Conservation (phyloP, 73 alveolate genomes). For the Paraurostyla sp. region DNA sequence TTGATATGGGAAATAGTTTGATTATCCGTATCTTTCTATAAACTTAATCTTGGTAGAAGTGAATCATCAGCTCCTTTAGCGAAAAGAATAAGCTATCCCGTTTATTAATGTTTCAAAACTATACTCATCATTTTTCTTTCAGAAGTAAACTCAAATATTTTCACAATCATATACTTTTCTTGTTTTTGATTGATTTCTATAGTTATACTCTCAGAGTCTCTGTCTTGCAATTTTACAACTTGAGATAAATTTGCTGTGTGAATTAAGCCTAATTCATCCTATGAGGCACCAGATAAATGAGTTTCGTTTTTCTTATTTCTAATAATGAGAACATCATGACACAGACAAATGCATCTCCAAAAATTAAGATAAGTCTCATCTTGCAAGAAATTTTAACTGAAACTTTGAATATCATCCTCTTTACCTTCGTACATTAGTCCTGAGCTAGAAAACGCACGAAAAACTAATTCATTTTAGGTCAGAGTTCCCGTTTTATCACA, state of each 20-base stretch:
- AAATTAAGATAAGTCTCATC: neutral
- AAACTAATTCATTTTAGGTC: constrained; percentile 42
- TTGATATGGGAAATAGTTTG: neutral
- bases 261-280: constrained; percentile 37
- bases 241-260: neutral
- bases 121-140: constrained; percentile 91
- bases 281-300: constrained; percentile 35
- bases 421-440: neutral
- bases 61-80: constrained; percentile 90
- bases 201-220: constrained; percentile 11
- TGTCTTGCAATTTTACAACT: neutral
- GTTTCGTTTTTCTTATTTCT: neutral
- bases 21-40: neutral
- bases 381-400: neutral
- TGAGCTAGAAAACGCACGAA: neutral
- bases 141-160: constrained; percentile 81
- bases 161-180: constrained; percentile 72
- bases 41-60: constrained; percentile 42
- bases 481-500: constrained; percentile 67
- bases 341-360: constrained; percentile 50
- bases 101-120: constrained; percentile 64
- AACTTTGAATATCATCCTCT: neutral
- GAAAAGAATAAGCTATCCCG: constrained; percentile 61
- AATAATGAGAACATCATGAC: constrained; percentile 46
- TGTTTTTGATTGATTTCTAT: constrained; percentile 15